phyloP scores from a whole-genome alignment of 768 basidiomycete species.

The Lactarius quietus region DNA sequence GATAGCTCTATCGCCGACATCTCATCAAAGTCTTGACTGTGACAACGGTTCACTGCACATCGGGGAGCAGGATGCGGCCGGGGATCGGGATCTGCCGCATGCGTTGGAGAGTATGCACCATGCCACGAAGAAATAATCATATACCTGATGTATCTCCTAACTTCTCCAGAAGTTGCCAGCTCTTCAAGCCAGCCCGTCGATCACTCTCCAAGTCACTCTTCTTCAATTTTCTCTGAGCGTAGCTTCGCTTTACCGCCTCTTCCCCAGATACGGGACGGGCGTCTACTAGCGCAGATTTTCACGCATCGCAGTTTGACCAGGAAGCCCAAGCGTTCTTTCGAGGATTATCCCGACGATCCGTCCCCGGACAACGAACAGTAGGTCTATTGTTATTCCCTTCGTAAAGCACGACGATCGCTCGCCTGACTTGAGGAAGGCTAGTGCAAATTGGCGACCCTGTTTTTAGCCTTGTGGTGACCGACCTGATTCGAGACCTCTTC shows the following conservation, averaged over 20 bases:
- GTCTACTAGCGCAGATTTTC: constrained; percentile 7
- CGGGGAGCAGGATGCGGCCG: too few relatives aligned
- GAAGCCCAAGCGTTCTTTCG: constrained; percentile 10
- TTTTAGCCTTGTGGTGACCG: constrained; percentile 11
- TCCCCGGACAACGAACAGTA: constrained; percentile 18
- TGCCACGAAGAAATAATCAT: too few relatives aligned
- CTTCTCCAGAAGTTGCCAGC: too few relatives aligned
- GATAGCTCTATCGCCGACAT: too few relatives aligned
- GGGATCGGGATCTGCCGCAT: too few relatives aligned
- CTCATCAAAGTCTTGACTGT: too few relatives aligned
- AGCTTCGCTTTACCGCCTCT: constrained; percentile 1
- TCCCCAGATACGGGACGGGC: background rate
- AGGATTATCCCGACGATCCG: constrained; percentile 6
- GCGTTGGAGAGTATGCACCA: too few relatives aligned
- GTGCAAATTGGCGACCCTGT: constrained; percentile 18
- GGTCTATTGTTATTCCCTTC: background rate
- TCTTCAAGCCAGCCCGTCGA: too few relatives aligned
- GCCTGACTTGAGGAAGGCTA: background rate
- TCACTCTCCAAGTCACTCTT: background rate
- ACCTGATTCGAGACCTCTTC: constrained; percentile 12
- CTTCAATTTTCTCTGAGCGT: background rate
- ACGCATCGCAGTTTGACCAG: constrained; percentile 10
- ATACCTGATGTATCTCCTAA: too few relatives aligned
- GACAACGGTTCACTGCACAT: too few relatives aligned
- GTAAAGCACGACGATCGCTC: background rate